Conservation (phyloP, 2,329 filamentous ascomycete species). For the Pyricularia sp. region DNA sequence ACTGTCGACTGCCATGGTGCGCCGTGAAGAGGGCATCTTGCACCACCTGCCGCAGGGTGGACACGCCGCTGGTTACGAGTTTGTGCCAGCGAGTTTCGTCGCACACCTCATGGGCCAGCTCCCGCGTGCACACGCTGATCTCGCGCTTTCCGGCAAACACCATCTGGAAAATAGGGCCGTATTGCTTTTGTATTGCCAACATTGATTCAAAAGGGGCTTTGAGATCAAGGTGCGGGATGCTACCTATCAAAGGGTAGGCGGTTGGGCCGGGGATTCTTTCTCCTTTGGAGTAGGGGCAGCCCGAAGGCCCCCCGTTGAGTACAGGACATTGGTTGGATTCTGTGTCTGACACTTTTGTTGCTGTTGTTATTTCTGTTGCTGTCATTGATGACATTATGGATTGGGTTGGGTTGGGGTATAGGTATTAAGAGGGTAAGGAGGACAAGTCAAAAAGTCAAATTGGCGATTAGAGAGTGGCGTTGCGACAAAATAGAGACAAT, state of each 20-base stretch:
- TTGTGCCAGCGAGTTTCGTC: constrained; percentile 2
- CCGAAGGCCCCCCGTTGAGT: no score
- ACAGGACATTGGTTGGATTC: not conserved
- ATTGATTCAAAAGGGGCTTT: not conserved
- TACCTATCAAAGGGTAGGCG: not conserved
- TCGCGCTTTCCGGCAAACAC: constrained; percentile 3
- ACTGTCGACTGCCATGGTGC: not conserved
- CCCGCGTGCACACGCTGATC: constrained; percentile 2
- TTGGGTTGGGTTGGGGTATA: no score
- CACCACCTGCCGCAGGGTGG: not conserved
- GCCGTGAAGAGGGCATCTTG: not conserved
- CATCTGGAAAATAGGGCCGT: not conserved
- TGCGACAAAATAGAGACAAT: no score
- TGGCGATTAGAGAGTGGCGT: no score
- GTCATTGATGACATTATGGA: not conserved
- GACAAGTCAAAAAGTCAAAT: no score
- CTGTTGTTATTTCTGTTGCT: not conserved
- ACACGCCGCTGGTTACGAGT: not conserved
- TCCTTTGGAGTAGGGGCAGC: not conserved
- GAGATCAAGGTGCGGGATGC: constrained; percentile 1
- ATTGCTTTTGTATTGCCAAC: not conserved
- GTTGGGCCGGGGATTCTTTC: not conserved
- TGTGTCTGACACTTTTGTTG: not conserved
- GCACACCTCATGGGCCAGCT: not conserved
- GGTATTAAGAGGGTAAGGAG: not conserved